Conservation (phyloP, 352 stramenopile genomes). For the Globisporangium barbulae region DNA sequence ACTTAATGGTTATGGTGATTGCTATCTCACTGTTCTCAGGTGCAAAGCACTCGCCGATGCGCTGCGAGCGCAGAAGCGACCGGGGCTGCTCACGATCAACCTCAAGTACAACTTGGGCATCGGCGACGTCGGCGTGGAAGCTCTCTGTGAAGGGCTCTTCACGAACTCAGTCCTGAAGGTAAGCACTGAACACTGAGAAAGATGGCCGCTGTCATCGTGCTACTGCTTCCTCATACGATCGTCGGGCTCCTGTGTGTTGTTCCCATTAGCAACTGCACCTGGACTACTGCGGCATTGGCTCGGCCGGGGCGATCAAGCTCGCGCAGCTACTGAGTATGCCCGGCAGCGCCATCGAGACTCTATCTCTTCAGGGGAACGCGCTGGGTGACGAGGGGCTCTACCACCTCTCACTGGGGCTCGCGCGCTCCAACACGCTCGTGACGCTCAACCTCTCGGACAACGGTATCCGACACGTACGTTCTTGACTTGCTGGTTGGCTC, state of each 20-base stretch:
- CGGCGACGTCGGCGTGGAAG: slow-evolving; percentile 43
- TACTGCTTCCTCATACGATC: too few species aligned
- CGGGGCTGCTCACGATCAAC: slow-evolving; percentile 69
- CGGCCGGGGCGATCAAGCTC: slow-evolving; percentile 53
- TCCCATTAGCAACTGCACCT: slow-evolving; percentile 64
- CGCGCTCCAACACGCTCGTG: slow-evolving; percentile 47
- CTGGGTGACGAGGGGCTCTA: slow-evolving; percentile 56
- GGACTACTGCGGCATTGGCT: slow-evolving; percentile 61
- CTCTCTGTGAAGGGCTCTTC: slow-evolving; percentile 69
- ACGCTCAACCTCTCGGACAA: slow-evolving; percentile 80
- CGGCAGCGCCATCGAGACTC: slow-evolving; percentile 40
- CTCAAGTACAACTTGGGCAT: slow-evolving; percentile 72
- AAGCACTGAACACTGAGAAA: neutral
- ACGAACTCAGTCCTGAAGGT: slow-evolving; percentile 67
- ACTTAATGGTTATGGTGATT: neutral
- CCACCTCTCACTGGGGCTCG: slow-evolving; percentile 70
- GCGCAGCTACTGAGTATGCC: slow-evolving; percentile 69
- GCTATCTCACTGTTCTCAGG: slow-evolving; percentile 14
- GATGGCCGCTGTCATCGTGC: too few species aligned
- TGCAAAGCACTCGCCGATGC: slow-evolving; percentile 53
- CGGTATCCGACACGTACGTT: slow-evolving; percentile 61
- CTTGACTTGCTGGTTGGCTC: neutral
- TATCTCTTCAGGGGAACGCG: slow-evolving; percentile 65
- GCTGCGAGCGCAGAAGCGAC: slow-evolving; percentile 44
- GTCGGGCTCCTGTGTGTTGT: neutral